Evolutionary conservation across 2,329 filamentous ascomycete genomes (phyloP), one percentile per base, ranked within the genome.

Genomic region (Trichophyton schoenleinii): DNA sequence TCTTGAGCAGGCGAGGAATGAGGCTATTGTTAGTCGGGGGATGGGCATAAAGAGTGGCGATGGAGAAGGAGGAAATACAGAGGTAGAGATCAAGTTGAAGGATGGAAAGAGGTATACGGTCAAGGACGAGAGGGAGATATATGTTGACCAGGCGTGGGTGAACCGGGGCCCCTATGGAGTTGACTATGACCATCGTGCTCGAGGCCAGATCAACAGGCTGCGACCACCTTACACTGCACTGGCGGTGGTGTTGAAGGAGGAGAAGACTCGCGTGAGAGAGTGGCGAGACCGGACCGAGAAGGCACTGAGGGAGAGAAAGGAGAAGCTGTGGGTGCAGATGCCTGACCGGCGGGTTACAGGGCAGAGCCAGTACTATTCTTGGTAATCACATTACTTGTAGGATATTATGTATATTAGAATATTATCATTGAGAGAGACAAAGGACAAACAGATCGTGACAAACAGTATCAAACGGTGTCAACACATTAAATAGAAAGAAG

Each of bases 101-200:
- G 83, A 89, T 63, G 89, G 90, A 67, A 85, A 84, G 71, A 85
- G 83, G 73, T 79, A 91, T 66, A 80, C 82, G 44, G 81, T 96
- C 25, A 75, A 75, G 34, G 88, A 96, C 69, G 85, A 86, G 1
- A 88, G 87, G n/a, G 82, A 83, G 63, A 87, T 97, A 66, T 99
- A 96, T 73, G 82, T 99, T 67, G 87, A 91, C 60, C 85, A 97
- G 75, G 90, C 91, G 3, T 99, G 92, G 92, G 90, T 96, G 52
- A 89, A 88, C 60, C 86, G 87, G 65, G 89, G 89, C 0, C 79
- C 81, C 1, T 87, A 80, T 73, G 81, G 82, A 28, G 76, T 75
- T 63, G 77, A 79, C 53, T 77, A 83, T 4, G 87, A 91, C 67
- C 87, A 86, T 73, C 85, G 92, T 65, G 91, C 90, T 2, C 82